Evolutionary conservation across 306 rosid genomes (phyloP).

Genomic region (Acmispon strigosus): DNA sequence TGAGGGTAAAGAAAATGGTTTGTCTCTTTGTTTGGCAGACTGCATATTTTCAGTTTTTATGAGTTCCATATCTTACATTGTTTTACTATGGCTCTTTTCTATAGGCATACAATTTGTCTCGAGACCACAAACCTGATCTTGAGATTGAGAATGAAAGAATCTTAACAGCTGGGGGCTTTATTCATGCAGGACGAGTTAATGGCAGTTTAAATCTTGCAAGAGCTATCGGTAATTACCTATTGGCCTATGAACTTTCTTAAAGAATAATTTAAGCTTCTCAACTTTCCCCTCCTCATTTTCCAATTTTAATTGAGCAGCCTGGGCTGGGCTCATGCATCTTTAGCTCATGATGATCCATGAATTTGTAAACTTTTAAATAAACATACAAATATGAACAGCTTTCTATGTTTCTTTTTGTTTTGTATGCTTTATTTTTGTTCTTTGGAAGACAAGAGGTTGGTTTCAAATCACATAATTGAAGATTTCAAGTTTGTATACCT

Average conservation of each 20-base stretch:
- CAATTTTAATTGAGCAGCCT: neutral
- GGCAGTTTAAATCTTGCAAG: conserved; percentile 97
- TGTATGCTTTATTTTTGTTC: neutral
- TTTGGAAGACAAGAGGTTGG: conserved; percentile 1
- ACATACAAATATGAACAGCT: neutral
- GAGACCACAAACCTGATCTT: conserved; percentile 97
- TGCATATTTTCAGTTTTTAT: conserved; percentile 1
- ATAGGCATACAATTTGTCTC: conserved; percentile 90
- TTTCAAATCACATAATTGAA: neutral
- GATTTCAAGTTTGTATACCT: neutral
- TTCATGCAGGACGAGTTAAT: conserved; percentile 94
- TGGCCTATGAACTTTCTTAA: conserved; percentile 6
- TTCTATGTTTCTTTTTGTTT: neutral
- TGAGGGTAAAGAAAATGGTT: neutral
- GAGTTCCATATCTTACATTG: neutral
- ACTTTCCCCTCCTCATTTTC: neutral
- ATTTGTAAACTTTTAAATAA: neutral
- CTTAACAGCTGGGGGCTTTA: conserved; percentile 89
- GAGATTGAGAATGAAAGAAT: conserved; percentile 90
- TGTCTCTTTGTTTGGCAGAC: neutral
- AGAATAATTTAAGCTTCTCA: neutral
- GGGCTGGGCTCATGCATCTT: conserved; percentile 2
- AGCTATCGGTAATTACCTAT: conserved; percentile 67
- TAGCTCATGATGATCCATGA: neutral
- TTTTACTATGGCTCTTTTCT: conserved; percentile 23